Evolutionary conservation across 1,284 basidiomycete species (phyloP), one percentile per base, ranked within the genome.

Genomic region (Microstroma glucosiphilum): DNA sequence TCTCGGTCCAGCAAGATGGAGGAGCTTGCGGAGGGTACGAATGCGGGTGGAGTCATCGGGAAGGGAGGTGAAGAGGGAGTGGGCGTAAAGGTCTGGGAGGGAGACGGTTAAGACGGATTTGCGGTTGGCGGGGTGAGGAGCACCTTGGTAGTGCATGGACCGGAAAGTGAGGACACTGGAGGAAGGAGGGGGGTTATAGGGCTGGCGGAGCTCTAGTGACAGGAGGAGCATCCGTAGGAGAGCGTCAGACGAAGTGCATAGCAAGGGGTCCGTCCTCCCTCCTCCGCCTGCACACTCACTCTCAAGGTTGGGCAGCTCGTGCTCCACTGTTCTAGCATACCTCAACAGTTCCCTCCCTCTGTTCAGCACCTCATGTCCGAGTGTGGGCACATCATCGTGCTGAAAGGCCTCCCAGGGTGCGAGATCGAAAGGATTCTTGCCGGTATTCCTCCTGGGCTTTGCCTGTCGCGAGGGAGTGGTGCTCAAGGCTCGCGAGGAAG

Each of bases 121-220:
- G 48, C 77, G 71, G 19, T 73, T 69, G 11, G 69, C 77, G 2
- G 80, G 80, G 66, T 81, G 80, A 11, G 59, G 60, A 53, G 80
- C 76, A 53, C 80, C 80, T 59, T 80, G 79, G 60, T 76, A 80
- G 68, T 80, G 80, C 62, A 74, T 70, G 62, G 77, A 74, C 17
- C 77, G 63, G 67, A 75, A 73, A 64, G 66, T 59, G 17, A 79
- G 60, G 40, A 75, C 62, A 15, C 70, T 51, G 2, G 56, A 11
- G 0, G 59, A 13, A 1, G 64, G 51, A 1, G 80, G 80, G 12
- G 75, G 75, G 11, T 56, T 59, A 67, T 78, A 81, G 1, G 60
- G 51, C 59, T 77, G 63, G 23, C 72, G 73, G 62, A 80, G 73
- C 1, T 68, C 69, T 60, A 8, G 21, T n/a, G 21, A n/a, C 3